Evolutionary conservation across 1,284 basidiomycete species (phyloP), one percentile per base, ranked within the genome.

Genomic region (Xerocomus cyaneibrunnescens): DNA sequence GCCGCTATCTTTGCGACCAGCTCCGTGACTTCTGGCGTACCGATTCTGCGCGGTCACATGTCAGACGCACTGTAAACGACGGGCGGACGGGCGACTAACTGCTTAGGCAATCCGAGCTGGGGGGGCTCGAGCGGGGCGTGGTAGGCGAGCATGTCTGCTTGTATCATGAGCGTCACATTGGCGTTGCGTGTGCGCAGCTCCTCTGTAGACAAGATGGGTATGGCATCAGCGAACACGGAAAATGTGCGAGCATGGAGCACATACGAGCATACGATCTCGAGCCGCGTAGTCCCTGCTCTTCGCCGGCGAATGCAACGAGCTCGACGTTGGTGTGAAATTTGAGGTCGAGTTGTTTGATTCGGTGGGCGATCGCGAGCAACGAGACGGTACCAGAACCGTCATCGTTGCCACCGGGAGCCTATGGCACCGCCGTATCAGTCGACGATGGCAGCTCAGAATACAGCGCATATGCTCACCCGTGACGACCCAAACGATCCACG

Each of bases 101-200:
- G 48, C n/a, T 76, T 72, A 12, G 84, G 91, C 36, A 94, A 77
- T 27, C 87, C 92, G 7, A 94, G 78, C 66, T 94, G 92, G 5
- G 81, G 68, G 25, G 89, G 87, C 71, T 94, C 92, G 35, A 76
- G 79, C 13, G 77, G 80, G 28, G 75, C 82, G 52, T 82, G 89
- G 66, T 92, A 94, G 0, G 80, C 92, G 41, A 90, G 76, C 92
- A 94, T 94, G 62, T 95, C 92, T 1, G 89, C 89, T 68, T 94
- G 92, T 50, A 94, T 77, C 79, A 94, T 89, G 35, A 94, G 68
- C 3, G 85, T 83, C 41, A 94, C 74, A 57, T 90, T 87, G 17
- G 83, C 84, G 54, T 81, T 73, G 22, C 70, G 68, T 37, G 71
- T 70, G 48, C 79, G 75, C 62, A 89, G 60, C 64, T 86, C 76